Conservation (phyloP, 129 eudicot species). For the Escallonia rubra region DNA sequence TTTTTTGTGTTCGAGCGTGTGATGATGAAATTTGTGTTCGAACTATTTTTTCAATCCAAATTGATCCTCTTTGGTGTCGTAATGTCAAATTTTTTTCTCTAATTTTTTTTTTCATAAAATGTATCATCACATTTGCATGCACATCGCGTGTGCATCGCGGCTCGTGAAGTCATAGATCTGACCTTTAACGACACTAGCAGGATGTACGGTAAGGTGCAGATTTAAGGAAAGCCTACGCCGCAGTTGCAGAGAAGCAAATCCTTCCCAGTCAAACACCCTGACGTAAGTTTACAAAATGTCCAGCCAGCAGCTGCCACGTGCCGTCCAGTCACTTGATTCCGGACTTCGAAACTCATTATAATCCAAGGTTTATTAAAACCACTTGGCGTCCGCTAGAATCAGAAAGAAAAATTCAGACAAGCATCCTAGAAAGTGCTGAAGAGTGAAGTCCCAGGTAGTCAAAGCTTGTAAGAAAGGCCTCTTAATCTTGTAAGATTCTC, state of each 20-base stretch:
- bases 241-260: neutral
- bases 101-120: too few species aligned
- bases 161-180: too few species aligned
- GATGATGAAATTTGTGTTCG: too few species aligned
- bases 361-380: slow-evolving; percentile 17
- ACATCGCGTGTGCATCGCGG: too few species aligned
- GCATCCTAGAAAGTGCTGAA: slow-evolving; percentile 7
- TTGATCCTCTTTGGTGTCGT: too few species aligned
- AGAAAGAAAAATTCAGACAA: neutral
- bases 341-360: slow-evolving; percentile 12
- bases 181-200: too few species aligned
- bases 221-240: too few species aligned
- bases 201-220: too few species aligned
- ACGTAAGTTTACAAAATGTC: neutral
- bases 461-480: slow-evolving; percentile 21
- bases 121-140: too few species aligned
- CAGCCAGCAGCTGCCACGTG: neutral
- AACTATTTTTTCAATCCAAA: too few species aligned
- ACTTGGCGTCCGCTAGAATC: slow-evolving; percentile 33
- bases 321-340: neutral
- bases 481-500: slow-evolving; percentile 8
- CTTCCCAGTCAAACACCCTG: neutral
- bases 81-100: too few species aligned
- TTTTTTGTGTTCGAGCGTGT: too few species aligned
- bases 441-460: slow-evolving; percentile 8